Conservation (phyloP, 345 rosid genomes). For the Firmiana major region DNA sequence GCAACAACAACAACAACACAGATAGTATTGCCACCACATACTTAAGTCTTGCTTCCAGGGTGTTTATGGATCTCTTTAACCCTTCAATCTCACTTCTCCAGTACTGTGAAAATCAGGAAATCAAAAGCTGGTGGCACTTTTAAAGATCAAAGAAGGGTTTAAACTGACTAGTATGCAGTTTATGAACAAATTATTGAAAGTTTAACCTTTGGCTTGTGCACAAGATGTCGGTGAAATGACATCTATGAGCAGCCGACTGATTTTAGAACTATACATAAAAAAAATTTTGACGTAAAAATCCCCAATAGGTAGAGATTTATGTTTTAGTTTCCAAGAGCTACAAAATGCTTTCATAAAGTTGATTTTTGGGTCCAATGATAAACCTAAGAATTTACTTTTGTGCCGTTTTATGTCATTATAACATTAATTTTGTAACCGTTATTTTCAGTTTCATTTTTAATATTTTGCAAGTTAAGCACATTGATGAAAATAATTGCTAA, state of each 20-base stretch:
- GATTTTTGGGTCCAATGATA: background rate
- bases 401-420: no score
- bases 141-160: background rate
- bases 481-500: background rate
- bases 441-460: no score
- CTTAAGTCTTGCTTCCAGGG: conserved; percentile 48
- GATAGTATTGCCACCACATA: background rate
- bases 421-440: no score
- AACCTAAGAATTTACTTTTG: no score
- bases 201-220: background rate
- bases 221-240: no score
- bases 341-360: background rate
- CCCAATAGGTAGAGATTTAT: no score
- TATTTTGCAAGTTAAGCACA: no score
- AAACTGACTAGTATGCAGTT: background rate
- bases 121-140: background rate
- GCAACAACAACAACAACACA: background rate
- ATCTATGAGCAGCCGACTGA: no score
- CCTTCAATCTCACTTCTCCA: conserved; percentile 47
- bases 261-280: no score
- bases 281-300: no score
- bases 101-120: conserved; percentile 25
- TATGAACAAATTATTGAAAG: background rate
- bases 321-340: background rate
- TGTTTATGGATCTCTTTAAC: conserved; percentile 28